Percentiles rank a stretch among this genome's conserved stretches.
phyloP scores from a whole-genome alignment of 495 filamentous ascomycete genomes.

The Penicillium malachiteum region DNA sequence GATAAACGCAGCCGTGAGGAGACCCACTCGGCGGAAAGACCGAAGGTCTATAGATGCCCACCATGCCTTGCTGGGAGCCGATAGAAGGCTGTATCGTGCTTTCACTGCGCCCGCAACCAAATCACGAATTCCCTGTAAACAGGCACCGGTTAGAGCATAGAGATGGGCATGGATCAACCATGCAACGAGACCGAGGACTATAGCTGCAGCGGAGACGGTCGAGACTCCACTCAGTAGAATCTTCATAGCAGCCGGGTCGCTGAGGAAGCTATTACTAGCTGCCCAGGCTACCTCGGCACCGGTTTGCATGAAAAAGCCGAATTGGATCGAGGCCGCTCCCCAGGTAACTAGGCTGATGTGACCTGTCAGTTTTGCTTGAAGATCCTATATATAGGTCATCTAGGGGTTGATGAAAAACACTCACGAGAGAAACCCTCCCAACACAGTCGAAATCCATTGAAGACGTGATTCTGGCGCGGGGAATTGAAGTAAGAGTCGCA shows the following conservation, averaged over 20 bases:
- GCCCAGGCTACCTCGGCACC: slow-evolving; percentile 43
- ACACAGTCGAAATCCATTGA: slow-evolving; percentile 28
- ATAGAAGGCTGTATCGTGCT: slow-evolving; percentile 22
- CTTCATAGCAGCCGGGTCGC: slow-evolving; percentile 43
- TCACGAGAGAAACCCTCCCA: slow-evolving; percentile 34
- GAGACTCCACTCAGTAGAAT: slow-evolving; percentile 42
- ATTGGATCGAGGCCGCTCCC: slow-evolving; percentile 36
- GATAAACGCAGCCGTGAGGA: slow-evolving; percentile 13
- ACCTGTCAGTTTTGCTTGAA: slow-evolving; percentile 5
- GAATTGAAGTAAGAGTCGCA: slow-evolving; percentile 28
- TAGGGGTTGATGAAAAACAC: slow-evolving; percentile 8
- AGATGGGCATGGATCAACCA: slow-evolving; percentile 31
- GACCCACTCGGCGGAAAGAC: slow-evolving; percentile 17
- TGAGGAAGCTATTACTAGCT: slow-evolving; percentile 37
- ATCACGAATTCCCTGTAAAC: slow-evolving; percentile 26
- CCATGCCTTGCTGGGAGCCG: slow-evolving; percentile 21
- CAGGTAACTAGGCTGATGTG: slow-evolving; percentile 28
- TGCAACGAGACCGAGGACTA: slow-evolving; percentile 30
- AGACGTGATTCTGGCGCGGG: slow-evolving; percentile 17
- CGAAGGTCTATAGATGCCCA: slow-evolving; percentile 18
- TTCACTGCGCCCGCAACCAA: slow-evolving; percentile 12
- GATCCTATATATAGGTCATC: neutral
- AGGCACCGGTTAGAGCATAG: slow-evolving; percentile 29
- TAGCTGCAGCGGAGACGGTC: slow-evolving; percentile 34
- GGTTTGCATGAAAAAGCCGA: slow-evolving; percentile 45